Evolutionary conservation across 164 flowering plant species (phyloP).

Genomic region (Protea cynaroides): DNA sequence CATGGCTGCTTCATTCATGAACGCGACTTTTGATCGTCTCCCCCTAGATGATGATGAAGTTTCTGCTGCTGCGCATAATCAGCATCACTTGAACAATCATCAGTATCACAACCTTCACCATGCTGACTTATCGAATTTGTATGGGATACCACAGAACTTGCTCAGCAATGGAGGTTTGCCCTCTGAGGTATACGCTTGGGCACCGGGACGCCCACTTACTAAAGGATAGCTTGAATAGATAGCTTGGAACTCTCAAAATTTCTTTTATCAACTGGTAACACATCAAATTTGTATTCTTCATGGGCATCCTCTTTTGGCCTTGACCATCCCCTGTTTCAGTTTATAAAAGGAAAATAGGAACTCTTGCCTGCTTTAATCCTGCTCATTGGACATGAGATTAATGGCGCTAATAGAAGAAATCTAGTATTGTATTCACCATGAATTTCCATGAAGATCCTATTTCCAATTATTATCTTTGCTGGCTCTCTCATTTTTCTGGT

Average conservation of each 20-base stretch:
- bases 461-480: too few relatives aligned
- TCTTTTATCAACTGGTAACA: neutral
- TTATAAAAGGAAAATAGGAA: too few relatives aligned
- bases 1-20: slow-evolving; percentile 88
- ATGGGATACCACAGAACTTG: slow-evolving; percentile 53
- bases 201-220: slow-evolving; percentile 26
- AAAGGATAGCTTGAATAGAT: slow-evolving; percentile 5
- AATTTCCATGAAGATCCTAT: too few relatives aligned
- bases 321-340: too few relatives aligned
- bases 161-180: slow-evolving; percentile 42
- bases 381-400: too few relatives aligned
- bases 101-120: slow-evolving; percentile 24
- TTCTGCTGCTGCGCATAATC: slow-evolving; percentile 31
- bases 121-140: slow-evolving; percentile 38
- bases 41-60: slow-evolving; percentile 57
- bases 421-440: too few relatives aligned
- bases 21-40: slow-evolving; percentile 73
- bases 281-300: too few relatives aligned
- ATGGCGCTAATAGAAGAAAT: too few relatives aligned
- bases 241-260: neutral
- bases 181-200: slow-evolving; percentile 44
- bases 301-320: too few relatives aligned
- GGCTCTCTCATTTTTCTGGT: too few relatives aligned
- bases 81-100: slow-evolving; percentile 34
- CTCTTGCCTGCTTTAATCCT: too few relatives aligned